A percentile compares a stretch with the other conserved stretches of the same genome.
Evolutionary conservation across 2,329 filamentous ascomycete species (phyloP).

Genomic region (Lachnellula cervina): DNA sequence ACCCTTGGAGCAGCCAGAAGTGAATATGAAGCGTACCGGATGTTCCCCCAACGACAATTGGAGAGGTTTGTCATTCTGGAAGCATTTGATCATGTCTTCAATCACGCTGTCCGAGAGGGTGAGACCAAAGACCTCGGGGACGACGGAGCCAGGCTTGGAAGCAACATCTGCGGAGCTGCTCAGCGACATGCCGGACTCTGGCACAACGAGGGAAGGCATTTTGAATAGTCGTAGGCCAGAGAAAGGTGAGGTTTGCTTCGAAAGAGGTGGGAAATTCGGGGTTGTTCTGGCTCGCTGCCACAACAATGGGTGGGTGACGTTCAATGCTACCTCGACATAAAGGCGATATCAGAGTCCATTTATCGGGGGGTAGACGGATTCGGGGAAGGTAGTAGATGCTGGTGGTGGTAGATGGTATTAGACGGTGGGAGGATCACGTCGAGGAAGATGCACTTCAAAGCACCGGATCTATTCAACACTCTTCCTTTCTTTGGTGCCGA

Average conservation of each 20-base stretch:
- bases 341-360: slow-evolving; percentile 20
- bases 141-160: slow-evolving; percentile 42
- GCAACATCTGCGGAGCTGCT: slow-evolving; percentile 35
- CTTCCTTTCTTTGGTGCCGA: neutral
- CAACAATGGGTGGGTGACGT: slow-evolving; percentile 14
- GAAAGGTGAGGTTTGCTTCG: slow-evolving; percentile 2
- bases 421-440: neutral
- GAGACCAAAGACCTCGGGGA: slow-evolving; percentile 53
- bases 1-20: neutral
- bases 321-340: slow-evolving; percentile 20
- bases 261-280: slow-evolving; percentile 1
- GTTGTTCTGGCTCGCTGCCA: slow-evolving; percentile 17
- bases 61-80: slow-evolving; percentile 51
- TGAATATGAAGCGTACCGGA: slow-evolving; percentile 48
- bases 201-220: slow-evolving; percentile 53
- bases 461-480: neutral
- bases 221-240: slow-evolving; percentile 17
- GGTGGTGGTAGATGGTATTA: neutral
- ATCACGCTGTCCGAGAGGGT: slow-evolving; percentile 54
- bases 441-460: neutral
- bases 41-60: slow-evolving; percentile 52
- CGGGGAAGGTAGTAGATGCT: slow-evolving; percentile 1
- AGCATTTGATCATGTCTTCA: slow-evolving; percentile 57
- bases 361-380: slow-evolving; percentile 1
- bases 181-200: slow-evolving; percentile 53